Percentiles rank a stretch among this genome's conserved stretches.
Conservation (phyloP, 331 rosid genomes). For the Pyracantha coccinea region DNA sequence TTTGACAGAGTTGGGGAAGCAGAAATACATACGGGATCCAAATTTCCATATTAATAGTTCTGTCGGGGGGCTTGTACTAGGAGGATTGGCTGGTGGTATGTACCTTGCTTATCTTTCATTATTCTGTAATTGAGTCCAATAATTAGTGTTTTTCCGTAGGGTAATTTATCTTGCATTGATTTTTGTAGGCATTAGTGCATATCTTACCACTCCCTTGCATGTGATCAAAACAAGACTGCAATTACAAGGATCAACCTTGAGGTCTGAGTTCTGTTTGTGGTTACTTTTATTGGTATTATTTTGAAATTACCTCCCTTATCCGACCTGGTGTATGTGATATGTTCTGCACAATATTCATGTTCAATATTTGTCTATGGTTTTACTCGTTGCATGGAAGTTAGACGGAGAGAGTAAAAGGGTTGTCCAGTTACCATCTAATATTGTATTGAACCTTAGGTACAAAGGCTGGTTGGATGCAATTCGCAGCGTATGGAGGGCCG, state of each 20-base stretch:
- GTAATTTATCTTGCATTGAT: background rate
- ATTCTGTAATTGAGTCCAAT: background rate
- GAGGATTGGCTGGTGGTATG: slow-evolving; percentile 94
- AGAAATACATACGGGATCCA: slow-evolving; percentile 36
- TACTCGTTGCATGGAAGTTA: background rate
- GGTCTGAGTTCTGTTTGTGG: slow-evolving; percentile 31
- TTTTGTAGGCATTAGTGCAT: slow-evolving; percentile 66
- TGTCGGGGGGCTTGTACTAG: slow-evolving; percentile 63
- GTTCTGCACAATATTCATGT: background rate
- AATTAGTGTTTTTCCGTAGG: background rate
- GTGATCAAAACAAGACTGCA: slow-evolving; percentile 81
- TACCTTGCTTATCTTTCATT: slow-evolving; percentile 14
- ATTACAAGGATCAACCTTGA: slow-evolving; percentile 69
- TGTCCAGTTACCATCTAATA: background rate
- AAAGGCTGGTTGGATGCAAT: slow-evolving; percentile 73
- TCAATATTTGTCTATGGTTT: background rate
- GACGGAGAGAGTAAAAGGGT: background rate
- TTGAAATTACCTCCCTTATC: background rate
- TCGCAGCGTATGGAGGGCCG: slow-evolving; percentile 42
- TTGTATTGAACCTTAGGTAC: slow-evolving; percentile 36
- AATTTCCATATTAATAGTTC: slow-evolving; percentile 45
- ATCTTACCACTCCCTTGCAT: slow-evolving; percentile 84
- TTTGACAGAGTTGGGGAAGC: slow-evolving; percentile 48
- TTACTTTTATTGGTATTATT: background rate
- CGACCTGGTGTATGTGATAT: background rate